Conservation (phyloP, 805 yeast genomes). For the Ogataea zsoltii region DNA sequence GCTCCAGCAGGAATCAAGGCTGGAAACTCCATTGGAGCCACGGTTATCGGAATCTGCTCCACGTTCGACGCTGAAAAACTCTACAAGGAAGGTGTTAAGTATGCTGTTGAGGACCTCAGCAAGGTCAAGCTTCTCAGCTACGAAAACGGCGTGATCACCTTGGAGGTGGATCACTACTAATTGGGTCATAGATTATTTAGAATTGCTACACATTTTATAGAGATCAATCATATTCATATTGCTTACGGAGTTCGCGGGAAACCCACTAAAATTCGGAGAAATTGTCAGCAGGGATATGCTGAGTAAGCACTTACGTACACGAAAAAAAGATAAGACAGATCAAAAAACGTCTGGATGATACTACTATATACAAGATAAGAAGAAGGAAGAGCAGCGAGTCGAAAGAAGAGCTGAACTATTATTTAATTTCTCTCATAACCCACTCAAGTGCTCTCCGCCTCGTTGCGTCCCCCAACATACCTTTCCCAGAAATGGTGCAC, state of each 20-base stretch:
- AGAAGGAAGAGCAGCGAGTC: too few relatives aligned
- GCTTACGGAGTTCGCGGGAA: too few relatives aligned
- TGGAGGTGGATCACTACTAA: slow-evolving; percentile 36
- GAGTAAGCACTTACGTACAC: too few relatives aligned
- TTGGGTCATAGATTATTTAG: not conserved
- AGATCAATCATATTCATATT: not conserved
- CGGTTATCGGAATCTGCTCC: slow-evolving; percentile 80
- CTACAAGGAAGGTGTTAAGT: slow-evolving; percentile 75
- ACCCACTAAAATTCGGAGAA: not conserved
- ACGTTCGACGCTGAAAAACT: slow-evolving; percentile 71
- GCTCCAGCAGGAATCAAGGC: slow-evolving; percentile 88
- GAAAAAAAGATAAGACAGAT: too few relatives aligned
- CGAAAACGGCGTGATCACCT: slow-evolving; percentile 41
- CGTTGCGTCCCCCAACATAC: slow-evolving; percentile 25
- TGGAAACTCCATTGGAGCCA: slow-evolving; percentile 81
- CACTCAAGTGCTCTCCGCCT: too few relatives aligned
- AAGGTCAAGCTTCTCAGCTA: slow-evolving; percentile 60
- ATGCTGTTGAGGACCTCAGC: slow-evolving; percentile 73
- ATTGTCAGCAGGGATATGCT: too few relatives aligned
- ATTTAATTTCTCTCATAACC: too few relatives aligned
- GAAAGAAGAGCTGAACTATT: too few relatives aligned
- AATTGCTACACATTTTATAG: slow-evolving; percentile 1
- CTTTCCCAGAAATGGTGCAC: slow-evolving; percentile 69
- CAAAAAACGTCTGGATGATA: too few relatives aligned
- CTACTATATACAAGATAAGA: too few relatives aligned